Percentiles rank a stretch among this genome's conserved stretches.
Evolutionary conservation across 1,139 yeast species (phyloP).

Genomic region (Lodderomyces pseudojiufengensis): DNA sequence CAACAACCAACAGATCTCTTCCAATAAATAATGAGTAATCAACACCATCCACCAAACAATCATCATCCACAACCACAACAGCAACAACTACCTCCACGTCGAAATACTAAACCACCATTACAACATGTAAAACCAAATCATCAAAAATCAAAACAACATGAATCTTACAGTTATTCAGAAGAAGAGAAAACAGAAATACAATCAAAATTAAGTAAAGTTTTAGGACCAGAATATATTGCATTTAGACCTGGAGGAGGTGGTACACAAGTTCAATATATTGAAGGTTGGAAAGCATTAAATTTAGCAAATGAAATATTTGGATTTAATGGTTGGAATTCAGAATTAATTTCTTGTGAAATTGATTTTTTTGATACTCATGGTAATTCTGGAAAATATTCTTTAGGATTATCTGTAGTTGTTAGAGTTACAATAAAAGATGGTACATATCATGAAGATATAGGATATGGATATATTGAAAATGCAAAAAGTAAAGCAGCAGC

Average conservation of each 20-base stretch:
- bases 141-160: slow-evolving; percentile 16
- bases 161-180: slow-evolving; percentile 30
- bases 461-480: slow-evolving; percentile 75
- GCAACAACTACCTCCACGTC: slow-evolving; percentile 2
- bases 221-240: slow-evolving; percentile 91
- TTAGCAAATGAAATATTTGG: slow-evolving; percentile 80
- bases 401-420: slow-evolving; percentile 70
- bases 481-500: slow-evolving; percentile 69
- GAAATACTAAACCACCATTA: slow-evolving; percentile 5
- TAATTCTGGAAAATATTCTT: slow-evolving; percentile 48
- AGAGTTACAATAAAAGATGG: slow-evolving; percentile 73
- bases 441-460: slow-evolving; percentile 75
- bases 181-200: slow-evolving; percentile 42
- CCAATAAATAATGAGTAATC: neutral
- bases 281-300: slow-evolving; percentile 79
- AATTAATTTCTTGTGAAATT: slow-evolving; percentile 59
- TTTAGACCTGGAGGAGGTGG: slow-evolving; percentile 78
- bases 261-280: slow-evolving; percentile 63
- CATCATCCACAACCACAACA: slow-evolving; percentile 4
- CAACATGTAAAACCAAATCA: slow-evolving; percentile 3
- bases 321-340: slow-evolving; percentile 78
- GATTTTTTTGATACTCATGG: slow-evolving; percentile 67
- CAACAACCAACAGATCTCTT: too few species aligned
- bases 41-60: neutral
- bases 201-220: slow-evolving; percentile 49